Conservation (phyloP, 2,329 filamentous ascomycete species). For the Rutstroemia sp. region DNA sequence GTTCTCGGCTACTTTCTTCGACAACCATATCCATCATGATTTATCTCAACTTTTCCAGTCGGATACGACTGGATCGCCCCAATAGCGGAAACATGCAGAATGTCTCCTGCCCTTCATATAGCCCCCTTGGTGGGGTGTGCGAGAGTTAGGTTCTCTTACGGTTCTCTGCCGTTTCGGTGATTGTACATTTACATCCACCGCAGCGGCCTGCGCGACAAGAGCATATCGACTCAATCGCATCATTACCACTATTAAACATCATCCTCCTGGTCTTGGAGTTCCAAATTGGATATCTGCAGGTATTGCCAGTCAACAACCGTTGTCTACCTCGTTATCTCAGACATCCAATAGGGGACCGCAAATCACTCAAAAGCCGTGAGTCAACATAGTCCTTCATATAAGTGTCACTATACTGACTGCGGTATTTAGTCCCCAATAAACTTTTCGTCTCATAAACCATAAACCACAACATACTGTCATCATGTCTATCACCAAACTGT, state of each 20-base stretch:
- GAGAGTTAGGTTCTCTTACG: constrained; percentile 22
- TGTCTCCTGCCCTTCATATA: constrained; percentile 25
- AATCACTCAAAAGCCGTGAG: too few species aligned
- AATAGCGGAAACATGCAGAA: constrained; percentile 22
- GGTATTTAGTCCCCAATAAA: too few species aligned
- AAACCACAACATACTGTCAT: constrained; percentile 1
- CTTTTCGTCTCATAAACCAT: neutral
- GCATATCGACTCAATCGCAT: constrained; percentile 14
- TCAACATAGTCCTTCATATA: too few species aligned
- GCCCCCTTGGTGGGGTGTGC: constrained; percentile 28
- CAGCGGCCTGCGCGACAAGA: constrained; percentile 19
- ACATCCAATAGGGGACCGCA: too few species aligned
- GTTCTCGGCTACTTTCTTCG: constrained; percentile 10
- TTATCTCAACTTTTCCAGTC: constrained; percentile 22
- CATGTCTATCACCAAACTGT: constrained; percentile 25
- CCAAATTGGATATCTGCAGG: too few species aligned
- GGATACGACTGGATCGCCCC: constrained; percentile 18
- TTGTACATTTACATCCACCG: constrained; percentile 21
- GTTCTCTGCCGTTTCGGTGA: constrained; percentile 19
- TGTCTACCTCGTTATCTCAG: too few species aligned
- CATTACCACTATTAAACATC: constrained; percentile 9
- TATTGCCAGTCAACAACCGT: too few species aligned
- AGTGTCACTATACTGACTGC: too few species aligned
- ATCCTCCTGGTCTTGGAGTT: neutral
- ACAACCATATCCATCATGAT: constrained; percentile 24